Conservation (phyloP, 257 asterid genomes). For the Nyctanthes arbortristis region DNA sequence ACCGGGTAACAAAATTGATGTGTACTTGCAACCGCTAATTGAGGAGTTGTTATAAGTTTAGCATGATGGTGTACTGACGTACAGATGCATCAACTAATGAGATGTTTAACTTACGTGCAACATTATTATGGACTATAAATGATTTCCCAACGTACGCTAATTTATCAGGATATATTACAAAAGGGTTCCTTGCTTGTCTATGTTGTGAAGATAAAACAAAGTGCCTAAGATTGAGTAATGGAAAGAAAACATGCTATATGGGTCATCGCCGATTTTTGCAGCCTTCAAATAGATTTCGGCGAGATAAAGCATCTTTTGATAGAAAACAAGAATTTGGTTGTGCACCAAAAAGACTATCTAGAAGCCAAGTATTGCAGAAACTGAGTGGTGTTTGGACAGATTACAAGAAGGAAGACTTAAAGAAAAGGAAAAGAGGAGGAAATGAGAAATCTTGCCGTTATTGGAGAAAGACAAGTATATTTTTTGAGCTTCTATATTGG, state of each 20-base stretch:
- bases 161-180: not conserved
- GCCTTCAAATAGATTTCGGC: too few species aligned
- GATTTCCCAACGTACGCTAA: too few species aligned
- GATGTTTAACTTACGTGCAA: too few species aligned
- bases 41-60: too few species aligned
- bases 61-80: too few species aligned
- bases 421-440: not conserved
- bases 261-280: slow-evolving; percentile 3
- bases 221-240: not conserved
- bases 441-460: not conserved
- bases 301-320: too few species aligned
- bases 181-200: not conserved
- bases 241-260: too few species aligned
- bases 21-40: too few species aligned
- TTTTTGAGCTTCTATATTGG: too few species aligned
- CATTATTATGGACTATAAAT: too few species aligned
- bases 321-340: not conserved
- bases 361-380: not conserved
- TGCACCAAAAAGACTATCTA: not conserved
- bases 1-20: too few species aligned
- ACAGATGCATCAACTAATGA: too few species aligned
- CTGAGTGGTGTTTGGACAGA: not conserved
- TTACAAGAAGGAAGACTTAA: not conserved
- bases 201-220: not conserved
- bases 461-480: slow-evolving; percentile 21